Conservation (phyloP, 164 flowering plant genomes). For the Aristolochia fimbriata region DNA sequence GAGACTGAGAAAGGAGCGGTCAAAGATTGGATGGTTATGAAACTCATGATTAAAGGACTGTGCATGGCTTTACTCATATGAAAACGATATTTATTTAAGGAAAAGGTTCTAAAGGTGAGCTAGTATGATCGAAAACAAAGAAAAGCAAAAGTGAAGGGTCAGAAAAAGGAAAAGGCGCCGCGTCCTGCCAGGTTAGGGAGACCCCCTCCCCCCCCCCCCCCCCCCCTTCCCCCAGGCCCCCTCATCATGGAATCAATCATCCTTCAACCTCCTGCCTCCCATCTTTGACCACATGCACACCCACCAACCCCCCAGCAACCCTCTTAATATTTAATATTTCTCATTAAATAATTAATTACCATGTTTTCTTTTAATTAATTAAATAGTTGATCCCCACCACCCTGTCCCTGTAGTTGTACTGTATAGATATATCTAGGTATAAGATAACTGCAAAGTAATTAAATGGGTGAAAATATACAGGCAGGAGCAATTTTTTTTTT, state of each 20-base stretch:
- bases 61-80: slow-evolving; percentile 3
- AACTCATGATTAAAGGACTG: slow-evolving; percentile 1
- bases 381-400: no score
- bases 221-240: background rate
- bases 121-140: background rate
- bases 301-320: background rate
- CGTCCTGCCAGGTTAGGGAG: background rate
- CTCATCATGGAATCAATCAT: background rate
- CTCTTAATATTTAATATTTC: no score
- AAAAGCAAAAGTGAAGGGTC: background rate
- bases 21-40: slow-evolving; percentile 2
- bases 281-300: background rate
- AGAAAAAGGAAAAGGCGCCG: background rate
- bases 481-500: no score
- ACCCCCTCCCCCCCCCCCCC: background rate
- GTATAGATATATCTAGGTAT: no score
- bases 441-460: no score
- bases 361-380: no score
- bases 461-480: no score
- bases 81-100: background rate
- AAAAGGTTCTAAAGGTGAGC: background rate
- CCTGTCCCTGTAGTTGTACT: no score
- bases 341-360: no score
- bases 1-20: slow-evolving; percentile 1
- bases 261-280: background rate